Evolutionary conservation across 2,329 filamentous ascomycete genomes (phyloP), one percentile per base, ranked within the genome.

Genomic region (Fusarium domesticum): DNA sequence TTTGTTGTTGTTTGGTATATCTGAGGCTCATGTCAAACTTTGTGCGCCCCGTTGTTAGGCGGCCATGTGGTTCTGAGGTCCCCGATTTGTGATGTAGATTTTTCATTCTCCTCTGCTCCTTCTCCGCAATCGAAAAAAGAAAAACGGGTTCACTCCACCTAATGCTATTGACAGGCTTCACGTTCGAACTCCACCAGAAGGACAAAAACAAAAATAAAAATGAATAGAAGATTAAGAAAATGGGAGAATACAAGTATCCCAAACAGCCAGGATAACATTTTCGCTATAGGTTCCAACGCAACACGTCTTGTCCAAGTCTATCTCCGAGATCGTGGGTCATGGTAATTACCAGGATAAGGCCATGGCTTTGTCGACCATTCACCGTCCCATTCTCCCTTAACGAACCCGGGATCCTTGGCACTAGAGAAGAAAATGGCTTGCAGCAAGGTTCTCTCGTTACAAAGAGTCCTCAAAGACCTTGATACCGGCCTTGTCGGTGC

Each of bases 111-210:
- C 28, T 43, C 35, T 35, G n/a, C n/a, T 39, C 33, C 32, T 47
- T 54, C 51, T 54, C 51, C 51, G 48, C 51, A 52, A 17, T 16
- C 23, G 5, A 39, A 31, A n/a, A n/a, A n/a, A n/a, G n/a, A n/a
- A n/a, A n/a, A n/a, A n/a, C n/a, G n/a, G 37, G 23, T 12, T 28
- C 23, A 28, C 23, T 28, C 23, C 23, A 8, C 23, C 23, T 28
- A n/a, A n/a, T n/a, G n/a, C n/a, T n/a, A n/a, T n/a, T n/a, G n/a
- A n/a, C n/a, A n/a, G n/a, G n/a, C n/a, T n/a, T n/a, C n/a, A n/a
- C n/a, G n/a, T n/a, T n/a, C n/a, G n/a, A n/a, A n/a, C n/a, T n/a
- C n/a, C n/a, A n/a, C n/a, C n/a, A n/a, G n/a, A n/a, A n/a, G n/a
- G n/a, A n/a, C n/a, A n/a, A n/a, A n/a, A n/a, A n/a, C n/a, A n/a